phyloP scores from a whole-genome alignment of 2,329 filamentous ascomycete genomes.

The Ophiostoma ulmi region DNA sequence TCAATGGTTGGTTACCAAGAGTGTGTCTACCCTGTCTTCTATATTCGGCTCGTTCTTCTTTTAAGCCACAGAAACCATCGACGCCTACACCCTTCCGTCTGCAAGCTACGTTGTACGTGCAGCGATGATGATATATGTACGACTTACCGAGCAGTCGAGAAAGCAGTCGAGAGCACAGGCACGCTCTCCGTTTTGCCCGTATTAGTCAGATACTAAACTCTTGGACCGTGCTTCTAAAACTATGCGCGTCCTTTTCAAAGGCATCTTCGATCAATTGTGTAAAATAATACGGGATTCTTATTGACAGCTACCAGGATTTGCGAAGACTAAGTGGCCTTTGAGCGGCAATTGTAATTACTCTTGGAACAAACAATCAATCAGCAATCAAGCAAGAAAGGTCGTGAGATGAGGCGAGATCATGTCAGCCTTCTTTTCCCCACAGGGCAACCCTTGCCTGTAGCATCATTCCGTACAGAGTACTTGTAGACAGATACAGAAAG shows the following conservation, averaged over 20 bases:
- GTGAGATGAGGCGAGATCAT: conserved; percentile 4
- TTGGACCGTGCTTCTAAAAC: too few species aligned
- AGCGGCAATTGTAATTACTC: too few species aligned
- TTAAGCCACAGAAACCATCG: neutral
- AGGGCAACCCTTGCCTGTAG: conserved; percentile 1
- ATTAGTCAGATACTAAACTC: too few species aligned
- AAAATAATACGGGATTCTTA: too few species aligned
- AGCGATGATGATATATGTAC: neutral
- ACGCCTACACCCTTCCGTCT: neutral
- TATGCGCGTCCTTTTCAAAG: too few species aligned
- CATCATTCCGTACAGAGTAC: neutral
- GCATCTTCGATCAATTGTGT: too few species aligned
- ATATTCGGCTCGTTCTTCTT: too few species aligned
- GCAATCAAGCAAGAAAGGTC: too few species aligned
- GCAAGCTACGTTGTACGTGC: conserved; percentile 8
- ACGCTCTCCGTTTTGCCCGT: too few species aligned
- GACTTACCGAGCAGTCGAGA: neutral
- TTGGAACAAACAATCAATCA: neutral
- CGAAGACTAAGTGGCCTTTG: too few species aligned
- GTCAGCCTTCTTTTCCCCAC: neutral
- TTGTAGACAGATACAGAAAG: neutral
- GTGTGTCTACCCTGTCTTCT: neutral
- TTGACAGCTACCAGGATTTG: too few species aligned
- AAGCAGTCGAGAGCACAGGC: too few species aligned
- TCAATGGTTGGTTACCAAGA: neutral